These are phyloP conservation scores for Ascochyta fabae DNA, from an alignment of 2,329 filamentous ascomycete genomes.

Conservation along the genomic window DNA sequence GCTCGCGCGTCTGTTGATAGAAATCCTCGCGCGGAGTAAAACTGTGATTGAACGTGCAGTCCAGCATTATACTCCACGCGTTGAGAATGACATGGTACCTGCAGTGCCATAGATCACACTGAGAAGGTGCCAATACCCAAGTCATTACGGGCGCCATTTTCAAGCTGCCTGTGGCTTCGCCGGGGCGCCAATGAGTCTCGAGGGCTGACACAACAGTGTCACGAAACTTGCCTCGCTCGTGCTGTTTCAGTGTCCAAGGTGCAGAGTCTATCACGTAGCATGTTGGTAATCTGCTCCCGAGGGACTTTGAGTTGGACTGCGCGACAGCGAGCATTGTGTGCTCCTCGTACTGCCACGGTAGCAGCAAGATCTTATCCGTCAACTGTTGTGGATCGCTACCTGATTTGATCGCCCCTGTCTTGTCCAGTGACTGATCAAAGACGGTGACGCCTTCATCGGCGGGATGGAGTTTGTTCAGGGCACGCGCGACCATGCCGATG, in stretches of 20 bases:
- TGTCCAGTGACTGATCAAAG: background rate
- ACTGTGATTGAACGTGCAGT: background rate
- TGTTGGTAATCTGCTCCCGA: background rate
- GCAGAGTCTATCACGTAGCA: background rate
- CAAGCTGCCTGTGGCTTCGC: background rate
- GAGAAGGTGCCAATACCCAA: background rate
- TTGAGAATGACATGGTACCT: background rate
- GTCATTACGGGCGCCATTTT: background rate
- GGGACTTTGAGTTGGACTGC: background rate
- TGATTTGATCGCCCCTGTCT: too few species aligned
- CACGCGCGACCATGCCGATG: background rate
- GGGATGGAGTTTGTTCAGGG: background rate
- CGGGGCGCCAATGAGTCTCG: background rate
- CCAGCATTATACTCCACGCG: background rate
- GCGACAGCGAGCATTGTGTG: background rate
- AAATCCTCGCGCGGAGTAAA: background rate
- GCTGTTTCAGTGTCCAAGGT: background rate
- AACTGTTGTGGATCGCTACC: too few species aligned
- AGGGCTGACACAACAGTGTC: background rate
- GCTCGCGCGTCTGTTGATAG: background rate
- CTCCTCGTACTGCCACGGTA: background rate
- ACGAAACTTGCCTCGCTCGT: background rate
- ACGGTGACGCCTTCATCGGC: background rate
- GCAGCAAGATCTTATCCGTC: too few species aligned
- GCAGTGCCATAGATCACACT: background rate